A percentile compares a stretch with the other conserved stretches of the same genome.
Conservation (phyloP, 2,329 filamentous ascomycete genomes). For the Akanthomyces dipterigenus region DNA sequence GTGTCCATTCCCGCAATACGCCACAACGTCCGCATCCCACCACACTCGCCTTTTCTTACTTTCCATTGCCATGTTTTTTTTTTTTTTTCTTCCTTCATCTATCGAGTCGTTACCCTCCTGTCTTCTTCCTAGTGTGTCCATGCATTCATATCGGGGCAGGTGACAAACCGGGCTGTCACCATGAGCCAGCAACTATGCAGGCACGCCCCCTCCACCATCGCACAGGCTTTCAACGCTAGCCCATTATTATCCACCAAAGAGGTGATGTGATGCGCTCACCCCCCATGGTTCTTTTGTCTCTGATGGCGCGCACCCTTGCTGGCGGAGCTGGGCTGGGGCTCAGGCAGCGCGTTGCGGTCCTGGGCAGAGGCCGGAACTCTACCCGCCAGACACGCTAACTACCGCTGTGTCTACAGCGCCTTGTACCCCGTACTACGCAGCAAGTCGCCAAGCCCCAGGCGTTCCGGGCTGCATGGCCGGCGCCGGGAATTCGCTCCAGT, state of each 20-base stretch:
- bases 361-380: neutral
- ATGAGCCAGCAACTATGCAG: neutral
- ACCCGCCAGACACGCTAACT: neutral
- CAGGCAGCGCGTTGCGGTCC: neutral
- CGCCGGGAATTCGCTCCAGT: neutral
- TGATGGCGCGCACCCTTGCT: neutral
- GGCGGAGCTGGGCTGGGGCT: neutral
- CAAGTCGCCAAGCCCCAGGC: neutral
- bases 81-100: neutral
- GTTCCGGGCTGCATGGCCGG: neutral
- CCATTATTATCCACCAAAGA: neutral
- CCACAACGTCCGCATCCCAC: too few species aligned
- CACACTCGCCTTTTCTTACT: neutral
- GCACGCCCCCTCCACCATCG: neutral
- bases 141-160: neutral
- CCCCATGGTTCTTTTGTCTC: neutral
- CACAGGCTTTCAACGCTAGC: neutral
- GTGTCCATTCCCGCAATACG: neutral
- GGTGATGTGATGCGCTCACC: neutral
- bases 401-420: neutral
- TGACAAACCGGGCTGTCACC: neutral
- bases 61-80: too few species aligned
- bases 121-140: neutral
- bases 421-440: too few species aligned
- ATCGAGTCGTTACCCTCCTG: neutral